Evolutionary conservation across 345 rosid species (phyloP), one percentile per base, ranked within the genome.

Genomic region (Corymbia maculata): DNA sequence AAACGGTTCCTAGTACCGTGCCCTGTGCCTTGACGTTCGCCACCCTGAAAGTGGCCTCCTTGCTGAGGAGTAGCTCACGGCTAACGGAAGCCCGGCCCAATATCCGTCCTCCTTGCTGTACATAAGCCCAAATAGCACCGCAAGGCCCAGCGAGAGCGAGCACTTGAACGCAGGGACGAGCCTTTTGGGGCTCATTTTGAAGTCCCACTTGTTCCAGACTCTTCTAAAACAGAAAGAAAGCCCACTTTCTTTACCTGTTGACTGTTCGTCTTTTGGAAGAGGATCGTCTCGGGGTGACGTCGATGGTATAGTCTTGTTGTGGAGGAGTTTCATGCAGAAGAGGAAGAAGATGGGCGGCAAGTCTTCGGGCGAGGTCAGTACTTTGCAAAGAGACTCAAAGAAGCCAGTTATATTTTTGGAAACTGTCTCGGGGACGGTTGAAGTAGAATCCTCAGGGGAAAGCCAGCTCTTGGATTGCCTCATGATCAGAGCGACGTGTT

Each of bases 11-110:
- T 36, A 97, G 87, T 28, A 96, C 99, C 26, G 99, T 96, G 87
- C 99, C 99, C 91, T 96, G 99, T 17, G 98, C 97, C 91, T 94
- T 97, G 42, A 95, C 90, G 53, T 97, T 97, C 9, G 99, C 94
- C 80, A 94, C 93, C 90, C 91, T 94, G 88, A 96, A 97, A 82
- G 99, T 95, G 3, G 99, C 94, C 90, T 97, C 98, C 99, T 94
- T 5, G 93, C 91, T 0, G 95, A 88, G 4, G 95, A 96, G 1
- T 95, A 70, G 89, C 97, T 94, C 89, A 96, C 87, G 6, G 99
- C 98, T 28, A 97, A 95, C 0, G 98, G 94, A 26, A 97, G 93
- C 68, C 95, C 99, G 51, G 99, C 94, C 99, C 99, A 97, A 85
- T 84, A 93, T 13, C 97, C 98, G 85, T 96, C 91, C 9, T 94